Evolutionary conservation across 2,329 filamentous ascomycete genomes (phyloP), one percentile per base, ranked within the genome.

Genomic region (Sphaerulina musiva): DNA sequence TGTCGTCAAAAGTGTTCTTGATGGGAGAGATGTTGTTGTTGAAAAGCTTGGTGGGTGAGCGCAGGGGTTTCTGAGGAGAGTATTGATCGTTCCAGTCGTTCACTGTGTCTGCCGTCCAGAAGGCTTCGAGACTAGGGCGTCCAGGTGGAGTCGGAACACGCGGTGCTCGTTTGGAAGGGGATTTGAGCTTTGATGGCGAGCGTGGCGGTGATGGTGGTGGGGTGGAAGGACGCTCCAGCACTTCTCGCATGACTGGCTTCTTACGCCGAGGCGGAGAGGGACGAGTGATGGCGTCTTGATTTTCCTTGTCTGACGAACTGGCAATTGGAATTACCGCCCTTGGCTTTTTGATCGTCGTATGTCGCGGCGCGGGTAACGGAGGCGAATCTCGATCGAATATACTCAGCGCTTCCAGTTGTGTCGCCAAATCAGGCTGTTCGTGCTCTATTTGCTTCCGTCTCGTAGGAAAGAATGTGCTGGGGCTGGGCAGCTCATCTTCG

Each of bases 11-110:
- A 2, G 5, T 29, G 6, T 59, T 44, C 11, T 65, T 59, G 9
- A 62, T 38, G 64, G 50, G 43, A 1, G 53, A 48, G 26, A 7
- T 29, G 26, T 29, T 29, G 26, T 29, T 29, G 41, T 63, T 64
- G 11, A 59, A 62, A 17, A 57, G 62, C 65, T 63, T 72, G 53
- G 53, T 72, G 60, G 59, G 70, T 48, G 62, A 78, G 67, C 46
- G 70, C 60, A 74, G 64, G 11, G 64, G 62, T 60, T 80, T 80
- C 38, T 69, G 71, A 0, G 80, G 79, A 0, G 79, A 81, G 64
- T 83, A 78, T 50, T 80, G 73, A 43, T 84, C 82, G 56, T 84
- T 83, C 81, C 82, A 85, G 42, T 81, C 78, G 60, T 85, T 80
- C 23, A 82, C 74, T 12, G 79, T 68, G 10, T 79, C 78, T 57